These are phyloP conservation scores for Gonium pectorale DNA, from an alignment of 139 green algal genomes.

Conservation along the genomic window DNA sequence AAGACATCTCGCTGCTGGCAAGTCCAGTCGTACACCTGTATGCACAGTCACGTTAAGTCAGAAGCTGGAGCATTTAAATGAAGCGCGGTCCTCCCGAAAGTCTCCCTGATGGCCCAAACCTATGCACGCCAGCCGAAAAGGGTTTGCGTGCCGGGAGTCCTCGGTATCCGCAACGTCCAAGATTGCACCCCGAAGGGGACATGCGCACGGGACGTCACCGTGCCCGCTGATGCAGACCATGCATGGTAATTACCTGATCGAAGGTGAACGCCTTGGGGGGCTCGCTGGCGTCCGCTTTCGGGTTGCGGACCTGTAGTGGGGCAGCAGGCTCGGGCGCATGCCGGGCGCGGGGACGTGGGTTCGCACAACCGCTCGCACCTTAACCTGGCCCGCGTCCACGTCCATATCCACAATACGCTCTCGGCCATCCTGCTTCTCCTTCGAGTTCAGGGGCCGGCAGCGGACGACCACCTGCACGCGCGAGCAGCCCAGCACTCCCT, in stretches of 20 bases:
- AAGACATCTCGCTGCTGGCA: constrained; percentile 76
- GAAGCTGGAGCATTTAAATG: too few relatives aligned
- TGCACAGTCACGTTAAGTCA: too few relatives aligned
- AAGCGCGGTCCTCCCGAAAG: too few relatives aligned
- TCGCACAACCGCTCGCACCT: constrained; percentile 37
- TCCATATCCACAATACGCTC: constrained; percentile 83
- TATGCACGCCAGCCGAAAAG: too few relatives aligned
- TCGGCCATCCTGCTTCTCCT: constrained; percentile 79
- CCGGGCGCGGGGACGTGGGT: too few relatives aligned
- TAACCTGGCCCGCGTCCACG: constrained; percentile 66
- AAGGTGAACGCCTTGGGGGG: constrained; percentile 79
- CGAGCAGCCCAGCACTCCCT: too few relatives aligned
- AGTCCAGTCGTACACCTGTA: constrained; percentile 79
- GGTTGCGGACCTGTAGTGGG: constrained; percentile 72
- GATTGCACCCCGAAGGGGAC: too few relatives aligned
- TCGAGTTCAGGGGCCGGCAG: constrained; percentile 81
- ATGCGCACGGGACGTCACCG: too few relatives aligned
- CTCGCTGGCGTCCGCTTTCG: constrained; percentile 65
- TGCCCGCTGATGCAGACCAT: neutral
- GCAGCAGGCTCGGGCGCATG: too few relatives aligned
- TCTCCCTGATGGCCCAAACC: too few relatives aligned
- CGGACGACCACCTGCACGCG: constrained; percentile 80
- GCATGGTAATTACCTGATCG: constrained; percentile 65
- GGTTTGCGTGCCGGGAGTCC: too few relatives aligned
- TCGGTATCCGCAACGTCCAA: too few relatives aligned